Evolutionary conservation across 331 rosid species (phyloP).

Genomic region (Acacia pycnantha): DNA sequence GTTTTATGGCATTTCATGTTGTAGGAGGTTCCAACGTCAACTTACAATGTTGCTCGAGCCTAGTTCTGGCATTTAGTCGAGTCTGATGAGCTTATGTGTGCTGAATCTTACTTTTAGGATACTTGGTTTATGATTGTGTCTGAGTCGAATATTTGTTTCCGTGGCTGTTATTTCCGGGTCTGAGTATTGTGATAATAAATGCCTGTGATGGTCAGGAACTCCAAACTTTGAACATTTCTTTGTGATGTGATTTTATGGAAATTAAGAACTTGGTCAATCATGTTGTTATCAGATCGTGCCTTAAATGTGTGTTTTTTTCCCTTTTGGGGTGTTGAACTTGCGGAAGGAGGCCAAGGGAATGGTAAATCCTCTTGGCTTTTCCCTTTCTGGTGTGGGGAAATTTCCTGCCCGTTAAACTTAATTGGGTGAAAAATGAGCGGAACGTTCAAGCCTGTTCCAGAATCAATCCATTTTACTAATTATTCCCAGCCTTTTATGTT

Average conservation of each 20-base stretch:
- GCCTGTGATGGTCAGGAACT: not conserved
- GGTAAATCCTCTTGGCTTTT: too few species aligned
- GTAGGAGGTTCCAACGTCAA: not conserved
- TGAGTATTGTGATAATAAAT: not conserved
- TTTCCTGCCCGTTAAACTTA: too few species aligned
- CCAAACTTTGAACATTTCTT: not conserved
- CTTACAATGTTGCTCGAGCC: not conserved
- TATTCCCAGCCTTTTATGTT: too few species aligned
- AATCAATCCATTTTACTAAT: too few species aligned
- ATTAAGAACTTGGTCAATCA: too few species aligned
- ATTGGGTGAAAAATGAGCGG: too few species aligned
- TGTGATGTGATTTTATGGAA: conserved; percentile 6
- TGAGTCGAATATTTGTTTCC: not conserved
- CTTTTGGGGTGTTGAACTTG: too few species aligned
- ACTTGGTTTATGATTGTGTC: not conserved
- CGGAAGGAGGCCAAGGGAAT: too few species aligned
- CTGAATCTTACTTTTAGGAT: not conserved
- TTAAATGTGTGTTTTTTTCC: not conserved
- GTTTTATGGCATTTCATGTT: not conserved
- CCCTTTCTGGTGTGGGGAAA: too few species aligned
- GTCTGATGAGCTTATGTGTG: not conserved
- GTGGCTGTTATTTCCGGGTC: not conserved
- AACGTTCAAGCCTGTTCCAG: too few species aligned
- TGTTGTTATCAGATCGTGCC: not conserved
- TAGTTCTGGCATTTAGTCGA: not conserved